Percentiles rank a stretch among this genome's conserved stretches.
Evolutionary conservation across 352 stramenopile species (phyloP).

Genomic region (Thraustotheca clavata): DNA sequence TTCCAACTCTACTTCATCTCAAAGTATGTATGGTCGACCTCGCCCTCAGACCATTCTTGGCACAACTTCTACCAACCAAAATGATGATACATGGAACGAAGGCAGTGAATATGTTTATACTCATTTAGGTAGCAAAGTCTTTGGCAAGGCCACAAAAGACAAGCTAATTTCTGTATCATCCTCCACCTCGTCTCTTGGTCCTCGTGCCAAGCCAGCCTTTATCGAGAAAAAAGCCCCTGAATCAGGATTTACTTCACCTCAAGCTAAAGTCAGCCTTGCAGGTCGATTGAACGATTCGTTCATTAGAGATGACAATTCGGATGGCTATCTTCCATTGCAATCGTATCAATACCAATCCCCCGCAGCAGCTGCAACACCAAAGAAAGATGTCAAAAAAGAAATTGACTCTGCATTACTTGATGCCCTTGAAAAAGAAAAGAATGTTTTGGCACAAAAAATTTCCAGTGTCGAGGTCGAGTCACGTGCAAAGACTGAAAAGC

Average conservation of each 20-base stretch:
- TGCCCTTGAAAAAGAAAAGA: not conserved
- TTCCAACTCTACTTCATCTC: not conserved
- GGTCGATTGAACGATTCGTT: not conserved
- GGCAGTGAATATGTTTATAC: slow-evolving; percentile 14
- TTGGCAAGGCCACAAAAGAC: slow-evolving; percentile 9
- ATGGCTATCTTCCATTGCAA: not conserved
- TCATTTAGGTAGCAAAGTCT: slow-evolving; percentile 16
- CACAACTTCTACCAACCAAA: not conserved
- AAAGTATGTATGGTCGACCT: not conserved
- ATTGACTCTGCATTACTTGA: not conserved
- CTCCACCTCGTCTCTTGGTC: not conserved
- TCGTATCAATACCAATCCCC: slow-evolving; percentile 3
- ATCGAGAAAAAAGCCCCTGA: not conserved
- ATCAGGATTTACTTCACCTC: not conserved
- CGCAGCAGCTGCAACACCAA: not conserved
- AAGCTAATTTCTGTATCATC: slow-evolving; percentile 17
- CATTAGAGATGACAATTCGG: not conserved
- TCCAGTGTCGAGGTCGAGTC: no score
- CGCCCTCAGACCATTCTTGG: not conserved
- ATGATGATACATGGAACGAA: slow-evolving; percentile 4
- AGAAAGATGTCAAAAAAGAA: not conserved
- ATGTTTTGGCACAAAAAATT: not conserved
- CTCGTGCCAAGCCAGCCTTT: not conserved
- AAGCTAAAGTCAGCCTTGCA: not conserved
- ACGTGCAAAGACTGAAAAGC: no score